A percentile compares a stretch with the other conserved stretches of the same genome.
Evolutionary conservation across 2,329 filamentous ascomycete species (phyloP).

Genomic region (Chaetomium sp.): DNA sequence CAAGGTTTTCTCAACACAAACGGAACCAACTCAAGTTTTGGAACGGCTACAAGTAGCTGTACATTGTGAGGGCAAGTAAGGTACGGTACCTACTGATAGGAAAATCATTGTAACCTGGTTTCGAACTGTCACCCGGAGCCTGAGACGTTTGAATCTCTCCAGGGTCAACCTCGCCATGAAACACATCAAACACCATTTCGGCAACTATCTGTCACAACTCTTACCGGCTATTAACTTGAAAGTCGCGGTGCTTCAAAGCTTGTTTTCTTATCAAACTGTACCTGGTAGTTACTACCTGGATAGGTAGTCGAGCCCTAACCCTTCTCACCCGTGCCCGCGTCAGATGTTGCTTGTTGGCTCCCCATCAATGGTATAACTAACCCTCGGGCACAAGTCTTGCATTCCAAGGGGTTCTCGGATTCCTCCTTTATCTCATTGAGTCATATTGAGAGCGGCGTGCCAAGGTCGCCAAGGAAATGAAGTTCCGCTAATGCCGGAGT

Average conservation of each 20-base stretch:
- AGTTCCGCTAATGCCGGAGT: not conserved
- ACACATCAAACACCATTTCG: not conserved
- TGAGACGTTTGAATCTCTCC: not conserved
- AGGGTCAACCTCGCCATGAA: not conserved
- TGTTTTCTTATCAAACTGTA: not conserved
- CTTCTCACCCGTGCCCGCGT: no score
- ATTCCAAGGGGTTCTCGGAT: not conserved
- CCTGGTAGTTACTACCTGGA: no score
- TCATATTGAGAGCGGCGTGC: slow-evolving; percentile 1
- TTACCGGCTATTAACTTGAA: not conserved
- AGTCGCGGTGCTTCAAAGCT: not conserved
- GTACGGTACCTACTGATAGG: no score
- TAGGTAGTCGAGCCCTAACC: no score
- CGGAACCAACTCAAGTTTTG: no score
- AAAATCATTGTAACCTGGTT: no score
- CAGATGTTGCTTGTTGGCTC: not conserved
- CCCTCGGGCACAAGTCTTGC: not conserved
- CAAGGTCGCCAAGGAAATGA: slow-evolving; percentile 3
- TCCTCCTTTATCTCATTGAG: not conserved
- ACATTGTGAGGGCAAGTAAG: no score
- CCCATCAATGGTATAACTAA: not conserved
- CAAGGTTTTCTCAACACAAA: no score
- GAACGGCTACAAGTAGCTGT: no score
- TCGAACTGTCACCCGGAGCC: not conserved
- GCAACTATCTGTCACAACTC: not conserved